Evolutionary conservation across 805 yeast genomes (phyloP), one percentile per base, ranked within the genome.

Genomic region (Starmerella stellata): DNA sequence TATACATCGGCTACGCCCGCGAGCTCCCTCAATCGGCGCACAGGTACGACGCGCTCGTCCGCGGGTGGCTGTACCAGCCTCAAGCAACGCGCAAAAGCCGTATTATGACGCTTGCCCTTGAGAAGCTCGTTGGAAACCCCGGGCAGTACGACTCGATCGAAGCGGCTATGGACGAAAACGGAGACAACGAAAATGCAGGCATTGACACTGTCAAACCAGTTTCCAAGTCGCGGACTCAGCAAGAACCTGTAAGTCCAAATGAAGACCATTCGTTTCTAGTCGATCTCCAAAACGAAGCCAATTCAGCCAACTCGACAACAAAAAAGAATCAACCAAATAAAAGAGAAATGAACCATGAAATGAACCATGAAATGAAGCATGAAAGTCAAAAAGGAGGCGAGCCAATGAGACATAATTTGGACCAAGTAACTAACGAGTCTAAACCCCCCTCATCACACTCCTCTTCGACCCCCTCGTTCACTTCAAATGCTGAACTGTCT

Each of bases 41-140:
- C 16, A 35, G 37, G 11, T 40, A 23, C 23, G 48, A 42, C 18
- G 42, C 43, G 2, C 34, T 39, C 27, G 70, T 85, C 2, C 65
- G 79, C 33, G 94, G 95, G 5, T 71, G 78, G 68, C 59, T 78
- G 21, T 66, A 51, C 38, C 64, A 78, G 31, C 81, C 83, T 0
- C 92, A 92, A 1, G 61, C 73, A 64, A 68, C 70, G 23, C 63
- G 92, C 31, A 81, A 77, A 51, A 81, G 82, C 55, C 61, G 75
- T 41, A 54, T 85, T 33, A 62, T 85, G 43, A 34, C 42, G 8
- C 44, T 48, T 9, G 51, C 54, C 16, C 42, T 51, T 4, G 53
- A 51, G 44, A 38, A 45, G 25, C 44, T 51, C n/a, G 51, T 51
- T 4, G 54, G 53, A 5, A 38, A 35, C 21, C 51, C 50, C 11